phyloP scores from a whole-genome alignment of 2,329 filamentous ascomycete genomes.

The Proliferodiscus dingleyae region DNA sequence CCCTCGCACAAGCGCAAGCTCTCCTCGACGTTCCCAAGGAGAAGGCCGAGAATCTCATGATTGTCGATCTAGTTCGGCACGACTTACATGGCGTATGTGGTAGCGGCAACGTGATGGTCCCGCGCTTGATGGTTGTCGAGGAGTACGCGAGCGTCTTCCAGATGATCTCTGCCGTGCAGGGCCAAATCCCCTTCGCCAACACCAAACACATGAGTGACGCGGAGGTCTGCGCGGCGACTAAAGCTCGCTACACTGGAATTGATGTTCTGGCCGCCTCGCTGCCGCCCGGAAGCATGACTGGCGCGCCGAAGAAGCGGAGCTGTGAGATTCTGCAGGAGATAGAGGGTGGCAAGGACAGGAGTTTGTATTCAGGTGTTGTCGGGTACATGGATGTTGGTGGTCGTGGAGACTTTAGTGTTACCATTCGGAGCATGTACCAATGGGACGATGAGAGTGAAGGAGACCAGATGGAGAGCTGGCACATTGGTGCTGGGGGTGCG shows the following conservation, averaged over 20 bases:
- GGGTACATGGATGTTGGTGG: constrained; percentile 87
- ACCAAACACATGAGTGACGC: constrained; percentile 4
- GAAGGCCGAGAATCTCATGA: constrained; percentile 95
- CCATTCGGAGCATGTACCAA: constrained; percentile 76
- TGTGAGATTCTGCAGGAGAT: constrained; percentile 74
- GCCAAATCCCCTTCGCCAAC: constrained; percentile 43
- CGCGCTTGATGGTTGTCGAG: constrained; percentile 78
- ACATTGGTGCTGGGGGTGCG: constrained; percentile 83
- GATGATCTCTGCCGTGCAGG: constrained; percentile 84
- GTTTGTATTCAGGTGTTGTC: constrained; percentile 82
- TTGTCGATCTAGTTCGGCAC: constrained; percentile 92
- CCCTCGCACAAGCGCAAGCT: constrained; percentile 63
- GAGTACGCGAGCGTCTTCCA: constrained; percentile 89
- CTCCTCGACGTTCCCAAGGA: constrained; percentile 82
- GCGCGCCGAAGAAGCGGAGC: constrained; percentile 87
- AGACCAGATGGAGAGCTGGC: constrained; percentile 59
- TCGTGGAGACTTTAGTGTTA: constrained; percentile 83
- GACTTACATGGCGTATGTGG: constrained; percentile 84
- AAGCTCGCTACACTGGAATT: constrained; percentile 52
- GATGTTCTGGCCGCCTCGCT: constrained; percentile 73
- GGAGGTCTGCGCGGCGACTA: constrained; percentile 10
- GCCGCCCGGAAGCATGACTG: constrained; percentile 93
- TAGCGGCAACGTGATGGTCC: constrained; percentile 66
- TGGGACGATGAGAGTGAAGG: constrained; percentile 48
- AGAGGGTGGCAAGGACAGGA: constrained; percentile 58